Base-by-base conservation (phyloP, 2,329 filamentous ascomycete genomes). In the Hypoxylon rubiginosum region DNA sequence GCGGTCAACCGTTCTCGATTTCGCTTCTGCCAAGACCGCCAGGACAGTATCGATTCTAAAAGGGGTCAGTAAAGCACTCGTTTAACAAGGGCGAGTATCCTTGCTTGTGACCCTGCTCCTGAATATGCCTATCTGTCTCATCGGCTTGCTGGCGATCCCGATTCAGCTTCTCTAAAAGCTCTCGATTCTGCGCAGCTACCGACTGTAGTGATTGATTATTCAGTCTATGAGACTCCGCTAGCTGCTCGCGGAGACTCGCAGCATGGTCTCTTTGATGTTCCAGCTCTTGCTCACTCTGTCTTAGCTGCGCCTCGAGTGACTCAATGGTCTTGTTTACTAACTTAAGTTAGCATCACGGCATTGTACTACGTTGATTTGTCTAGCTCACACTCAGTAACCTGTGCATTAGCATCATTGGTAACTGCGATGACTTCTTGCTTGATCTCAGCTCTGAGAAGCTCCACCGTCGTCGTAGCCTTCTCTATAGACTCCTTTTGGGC, bases 401-500 rank as follows among this genome's bases (percentile, higher is more conserved):
- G 66, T 9, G 51, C 24, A 8, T 64, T 51, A 8, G 71, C 63
- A 17, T 65, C 56, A 0, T 43, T 55, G 26, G 63, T 43, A 41
- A 73, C 68, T 8, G 63, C 45, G 8, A 53, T 43, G 10, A 74
- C 57, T 30, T 65, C 69, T 51, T 68, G 36, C 30, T 67, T 64
- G 17, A 76, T 67, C 11, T 66, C 54, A 3, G 60, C 36, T 26
- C 66, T 69, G 8, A 60, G 36, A 2, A 53, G 36, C 15, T 74
- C 62, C 8, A 67, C 45, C 5, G 52, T 48, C 10, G 59, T 46
- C 30, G 71, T 50, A 19, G 68, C 70, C 46, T 70, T 24, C 32
- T 72, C 73, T 39, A 81, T 74, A 0, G 77, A 71, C 15, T 79
- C 78, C 39, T 74, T 74, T n/a, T 71, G 71, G 2, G 74, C 68